These are phyloP conservation scores for Metschnikowia lochheadii DNA, from an alignment of 805 yeast genomes.

Conservation along the genomic window DNA sequence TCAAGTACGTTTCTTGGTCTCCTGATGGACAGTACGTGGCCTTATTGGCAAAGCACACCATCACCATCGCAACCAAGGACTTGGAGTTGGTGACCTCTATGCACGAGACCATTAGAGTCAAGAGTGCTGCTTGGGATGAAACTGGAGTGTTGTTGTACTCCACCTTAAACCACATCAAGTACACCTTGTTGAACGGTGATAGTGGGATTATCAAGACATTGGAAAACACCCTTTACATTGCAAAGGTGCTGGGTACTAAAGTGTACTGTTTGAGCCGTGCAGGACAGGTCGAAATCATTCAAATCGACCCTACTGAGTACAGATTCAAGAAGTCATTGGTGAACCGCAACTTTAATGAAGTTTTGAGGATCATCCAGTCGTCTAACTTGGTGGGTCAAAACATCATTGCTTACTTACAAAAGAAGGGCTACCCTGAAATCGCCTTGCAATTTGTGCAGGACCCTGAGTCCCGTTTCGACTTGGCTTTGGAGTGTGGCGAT, in stretches of 20 bases:
- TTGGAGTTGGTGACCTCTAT: constrained; percentile 74
- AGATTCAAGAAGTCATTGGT: constrained; percentile 92
- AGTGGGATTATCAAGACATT: constrained; percentile 90
- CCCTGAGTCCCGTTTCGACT: constrained; percentile 91
- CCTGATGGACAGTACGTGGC: constrained; percentile 84
- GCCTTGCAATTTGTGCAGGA: constrained; percentile 97
- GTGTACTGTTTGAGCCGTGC: constrained; percentile 81
- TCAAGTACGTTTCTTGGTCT: constrained; percentile 89
- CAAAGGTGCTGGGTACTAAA: constrained; percentile 62
- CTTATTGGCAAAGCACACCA: constrained; percentile 83
- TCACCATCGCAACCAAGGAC: constrained; percentile 78
- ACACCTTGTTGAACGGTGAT: constrained; percentile 90
- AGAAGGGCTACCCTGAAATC: constrained; percentile 94
- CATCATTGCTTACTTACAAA: constrained; percentile 89
- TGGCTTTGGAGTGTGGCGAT: constrained; percentile 92
- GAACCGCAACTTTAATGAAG: constrained; percentile 87
- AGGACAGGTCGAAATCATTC: constrained; percentile 74
- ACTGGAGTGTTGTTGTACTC: constrained; percentile 87
- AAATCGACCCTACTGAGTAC: constrained; percentile 94
- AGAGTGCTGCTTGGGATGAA: constrained; percentile 97
- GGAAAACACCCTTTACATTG: constrained; percentile 80
- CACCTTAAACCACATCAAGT: constrained; percentile 93
- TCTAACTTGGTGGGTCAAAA: constrained; percentile 96
- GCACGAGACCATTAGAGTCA: constrained; percentile 95
- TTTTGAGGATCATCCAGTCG: constrained; percentile 77